Percentiles rank a stretch among this genome's conserved stretches.
phyloP scores from a whole-genome alignment of 371 early-diverging fungal species.

The Lichtheimia corymbifera region DNA sequence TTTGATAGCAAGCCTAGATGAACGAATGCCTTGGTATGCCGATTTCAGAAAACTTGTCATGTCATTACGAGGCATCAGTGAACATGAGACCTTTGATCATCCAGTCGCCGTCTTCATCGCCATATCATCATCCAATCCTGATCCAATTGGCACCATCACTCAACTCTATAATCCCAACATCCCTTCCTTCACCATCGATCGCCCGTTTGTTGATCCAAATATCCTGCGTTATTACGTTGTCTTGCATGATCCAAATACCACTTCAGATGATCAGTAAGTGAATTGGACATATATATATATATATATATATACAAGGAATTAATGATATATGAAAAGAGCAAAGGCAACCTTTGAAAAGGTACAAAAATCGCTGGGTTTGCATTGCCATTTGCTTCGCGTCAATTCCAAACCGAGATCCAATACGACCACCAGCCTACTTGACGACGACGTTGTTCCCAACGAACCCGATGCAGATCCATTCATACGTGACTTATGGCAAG shows the following conservation, averaged over 20 bases:
- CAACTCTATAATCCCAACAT: slow-evolving; percentile 59
- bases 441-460: slow-evolving; percentile 20
- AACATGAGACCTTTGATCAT: slow-evolving; percentile 94
- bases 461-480: slow-evolving; percentile 17
- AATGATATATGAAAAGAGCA: slow-evolving; percentile 33
- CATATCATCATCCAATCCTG: slow-evolving; percentile 74
- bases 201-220: slow-evolving; percentile 68
- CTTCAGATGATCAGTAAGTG: slow-evolving; percentile 58
- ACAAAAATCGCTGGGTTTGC: slow-evolving; percentile 67
- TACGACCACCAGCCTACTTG: slow-evolving; percentile 20
- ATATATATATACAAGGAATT: background rate
- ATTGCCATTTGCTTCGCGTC: slow-evolving; percentile 64
- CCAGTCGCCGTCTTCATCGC: slow-evolving; percentile 85
- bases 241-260: slow-evolving; percentile 69
- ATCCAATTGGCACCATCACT: slow-evolving; percentile 73
- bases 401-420: slow-evolving; percentile 46
- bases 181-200: slow-evolving; percentile 59
- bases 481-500: slow-evolving; percentile 21
- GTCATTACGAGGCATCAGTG: slow-evolving; percentile 67
- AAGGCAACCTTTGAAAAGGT: slow-evolving; percentile 62
- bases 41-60: slow-evolving; percentile 73
- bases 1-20: slow-evolving; percentile 39
- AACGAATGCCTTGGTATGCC: slow-evolving; percentile 86
- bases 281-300: background rate
- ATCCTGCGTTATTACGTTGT: slow-evolving; percentile 73